phyloP scores from a whole-genome alignment of 768 basidiomycete species.

The Mycena vulgaris region DNA sequence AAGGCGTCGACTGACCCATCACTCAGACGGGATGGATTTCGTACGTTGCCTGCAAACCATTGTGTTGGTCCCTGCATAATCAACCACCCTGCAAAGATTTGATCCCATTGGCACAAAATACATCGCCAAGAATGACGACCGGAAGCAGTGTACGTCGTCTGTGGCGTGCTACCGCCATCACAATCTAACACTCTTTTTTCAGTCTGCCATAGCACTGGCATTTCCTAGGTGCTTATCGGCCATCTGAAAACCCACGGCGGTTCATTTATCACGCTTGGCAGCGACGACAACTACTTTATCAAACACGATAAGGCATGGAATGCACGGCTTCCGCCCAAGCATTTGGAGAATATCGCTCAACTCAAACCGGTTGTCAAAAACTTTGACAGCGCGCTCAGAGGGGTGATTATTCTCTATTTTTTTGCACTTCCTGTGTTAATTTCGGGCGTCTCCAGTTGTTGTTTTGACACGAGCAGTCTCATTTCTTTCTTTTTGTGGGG shows the following conservation, averaged over 20 bases:
- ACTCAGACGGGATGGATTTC: too few relatives aligned
- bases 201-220: conserved; percentile 9
- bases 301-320: conserved; percentile 19
- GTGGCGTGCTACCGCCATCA: conserved; percentile 7
- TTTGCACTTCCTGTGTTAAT: not conserved
- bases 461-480: not conserved
- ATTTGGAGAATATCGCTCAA: not conserved
- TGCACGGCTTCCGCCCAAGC: conserved; percentile 7
- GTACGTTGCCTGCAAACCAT: too few relatives aligned
- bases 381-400: conserved; percentile 7
- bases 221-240: conserved; percentile 3
- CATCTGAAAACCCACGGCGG: conserved; percentile 2
- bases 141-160: conserved; percentile 9
- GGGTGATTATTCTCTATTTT: not conserved
- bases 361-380: not conserved
- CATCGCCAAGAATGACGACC: not conserved
- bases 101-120: not conserved
- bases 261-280: conserved; percentile 3
- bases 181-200: not conserved
- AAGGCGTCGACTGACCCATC: too few relatives aligned
- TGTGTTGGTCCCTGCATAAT: too few relatives aligned
- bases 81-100: not conserved
- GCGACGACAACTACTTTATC: conserved; percentile 19
- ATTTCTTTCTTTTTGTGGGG: not conserved
- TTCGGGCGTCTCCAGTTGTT: not conserved